Evolutionary conservation across 805 yeast genomes (phyloP).

Genomic region (Wickerhamiella brachini): DNA sequence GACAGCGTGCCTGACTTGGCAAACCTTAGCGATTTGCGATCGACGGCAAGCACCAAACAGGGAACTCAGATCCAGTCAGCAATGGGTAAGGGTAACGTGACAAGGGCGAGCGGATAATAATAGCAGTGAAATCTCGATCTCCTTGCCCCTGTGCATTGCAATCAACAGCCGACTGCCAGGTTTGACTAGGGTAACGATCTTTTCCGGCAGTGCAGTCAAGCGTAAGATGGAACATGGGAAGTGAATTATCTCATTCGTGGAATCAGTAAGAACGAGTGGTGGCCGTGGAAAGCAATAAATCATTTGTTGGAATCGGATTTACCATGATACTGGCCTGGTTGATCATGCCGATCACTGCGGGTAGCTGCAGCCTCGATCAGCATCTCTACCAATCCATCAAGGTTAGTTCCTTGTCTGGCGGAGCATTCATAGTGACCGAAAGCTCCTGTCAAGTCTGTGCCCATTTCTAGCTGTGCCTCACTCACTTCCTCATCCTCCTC

Average conservation of each 20-base stretch:
- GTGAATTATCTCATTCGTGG: too few relatives aligned
- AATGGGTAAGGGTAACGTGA: not conserved
- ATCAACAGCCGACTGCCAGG: too few relatives aligned
- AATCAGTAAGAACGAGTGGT: not conserved
- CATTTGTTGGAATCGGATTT: not conserved
- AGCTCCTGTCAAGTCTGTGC: not conserved
- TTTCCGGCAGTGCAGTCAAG: too few relatives aligned
- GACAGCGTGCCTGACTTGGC: not conserved
- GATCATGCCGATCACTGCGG: not conserved
- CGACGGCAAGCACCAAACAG: not conserved
- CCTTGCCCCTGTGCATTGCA: not conserved
- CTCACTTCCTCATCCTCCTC: not conserved
- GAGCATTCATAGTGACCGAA: not conserved
- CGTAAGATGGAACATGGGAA: too few relatives aligned
- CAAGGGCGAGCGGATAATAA: too few relatives aligned
- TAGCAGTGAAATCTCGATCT: not conserved
- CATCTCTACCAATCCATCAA: not conserved
- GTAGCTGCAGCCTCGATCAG: not conserved
- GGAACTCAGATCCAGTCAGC: not conserved
- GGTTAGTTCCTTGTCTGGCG: not conserved
- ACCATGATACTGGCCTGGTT: not conserved
- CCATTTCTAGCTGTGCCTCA: not conserved
- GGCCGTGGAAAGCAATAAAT: too few relatives aligned
- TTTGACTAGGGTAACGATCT: too few relatives aligned
- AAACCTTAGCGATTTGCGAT: not conserved